phyloP scores from a whole-genome alignment of 495 filamentous ascomycete species.

The Penicillium daleae region DNA sequence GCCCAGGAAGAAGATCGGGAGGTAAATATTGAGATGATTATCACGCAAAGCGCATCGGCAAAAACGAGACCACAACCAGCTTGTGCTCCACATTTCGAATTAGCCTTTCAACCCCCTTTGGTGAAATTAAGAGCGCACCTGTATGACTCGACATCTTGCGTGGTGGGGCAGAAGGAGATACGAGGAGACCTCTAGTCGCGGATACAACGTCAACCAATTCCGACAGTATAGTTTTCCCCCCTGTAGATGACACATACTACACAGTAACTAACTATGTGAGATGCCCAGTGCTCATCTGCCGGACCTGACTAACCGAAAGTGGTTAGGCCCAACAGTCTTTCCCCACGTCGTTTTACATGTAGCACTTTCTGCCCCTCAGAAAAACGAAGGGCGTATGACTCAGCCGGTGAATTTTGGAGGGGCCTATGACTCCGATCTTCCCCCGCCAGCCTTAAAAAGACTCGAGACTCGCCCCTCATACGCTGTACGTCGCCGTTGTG shows the following conservation, averaged over 20 bases:
- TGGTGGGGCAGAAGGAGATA: neutral
- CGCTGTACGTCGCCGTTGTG: conserved; percentile 4
- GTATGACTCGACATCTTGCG: neutral
- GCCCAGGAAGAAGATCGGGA: neutral
- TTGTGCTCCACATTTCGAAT: neutral
- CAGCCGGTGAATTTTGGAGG: conserved; percentile 33
- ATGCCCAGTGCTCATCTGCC: neutral
- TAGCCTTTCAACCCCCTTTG: too few relatives aligned
- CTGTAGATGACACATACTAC: too few relatives aligned
- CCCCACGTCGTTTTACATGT: neutral
- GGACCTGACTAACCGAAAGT: neutral
- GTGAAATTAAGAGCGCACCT: neutral
- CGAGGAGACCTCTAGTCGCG: too few relatives aligned
- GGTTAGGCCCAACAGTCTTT: neutral
- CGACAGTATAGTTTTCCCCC: too few relatives aligned
- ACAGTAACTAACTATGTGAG: neutral
- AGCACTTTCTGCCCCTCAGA: conserved; percentile 32
- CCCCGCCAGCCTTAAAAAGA: neutral
- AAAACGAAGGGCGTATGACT: conserved; percentile 33
- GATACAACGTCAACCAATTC: too few relatives aligned
- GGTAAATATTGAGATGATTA: neutral
- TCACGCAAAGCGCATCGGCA: neutral
- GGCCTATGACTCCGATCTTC: conserved; percentile 18
- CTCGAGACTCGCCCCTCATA: conserved; percentile 2
- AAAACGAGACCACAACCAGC: neutral